A percentile compares a stretch with the other conserved stretches of the same genome.
Evolutionary conservation across 2,329 filamentous ascomycete species (phyloP).

Genomic region (Aspergillus amoenus): DNA sequence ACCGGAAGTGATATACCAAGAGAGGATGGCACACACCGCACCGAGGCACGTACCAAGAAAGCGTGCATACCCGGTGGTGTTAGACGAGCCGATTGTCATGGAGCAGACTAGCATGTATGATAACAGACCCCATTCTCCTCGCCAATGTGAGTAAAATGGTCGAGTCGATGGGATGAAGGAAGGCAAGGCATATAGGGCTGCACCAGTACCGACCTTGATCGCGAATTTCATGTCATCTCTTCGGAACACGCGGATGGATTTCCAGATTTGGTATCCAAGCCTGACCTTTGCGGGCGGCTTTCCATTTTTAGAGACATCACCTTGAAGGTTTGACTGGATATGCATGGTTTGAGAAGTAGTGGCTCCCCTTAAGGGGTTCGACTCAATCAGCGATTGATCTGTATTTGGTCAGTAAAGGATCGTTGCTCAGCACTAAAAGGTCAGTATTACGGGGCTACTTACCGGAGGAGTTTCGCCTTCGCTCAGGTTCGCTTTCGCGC

Average conservation of each 20-base stretch:
- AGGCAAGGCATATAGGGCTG: constrained; percentile 82
- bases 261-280: constrained; percentile 54
- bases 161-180: constrained; percentile 79
- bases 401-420: constrained; percentile 1
- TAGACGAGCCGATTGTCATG: constrained; percentile 95
- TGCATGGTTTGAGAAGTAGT: not conserved
- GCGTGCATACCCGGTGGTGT: constrained; percentile 84
- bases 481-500: constrained; percentile 40
- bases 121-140: constrained; percentile 93
- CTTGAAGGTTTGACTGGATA: not conserved
- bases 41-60: constrained; percentile 85
- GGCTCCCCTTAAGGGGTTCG: constrained; percentile 5
- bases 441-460: not conserved
- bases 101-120: constrained; percentile 98
- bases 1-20: constrained; percentile 74
- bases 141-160: constrained; percentile 80
- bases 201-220: constrained; percentile 89
- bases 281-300: constrained; percentile 24
- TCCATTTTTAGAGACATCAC: not conserved
- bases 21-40: constrained; percentile 69
- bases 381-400: constrained; percentile 15
- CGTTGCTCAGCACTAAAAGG: not conserved
- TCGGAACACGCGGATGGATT: constrained; percentile 56
- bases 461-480: constrained; percentile 21
- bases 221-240: constrained; percentile 74